Percentiles rank a stretch among this genome's conserved stretches.
Evolutionary conservation across 73 alveolate species (phyloP).

Genomic region (Halteria grandinella): DNA sequence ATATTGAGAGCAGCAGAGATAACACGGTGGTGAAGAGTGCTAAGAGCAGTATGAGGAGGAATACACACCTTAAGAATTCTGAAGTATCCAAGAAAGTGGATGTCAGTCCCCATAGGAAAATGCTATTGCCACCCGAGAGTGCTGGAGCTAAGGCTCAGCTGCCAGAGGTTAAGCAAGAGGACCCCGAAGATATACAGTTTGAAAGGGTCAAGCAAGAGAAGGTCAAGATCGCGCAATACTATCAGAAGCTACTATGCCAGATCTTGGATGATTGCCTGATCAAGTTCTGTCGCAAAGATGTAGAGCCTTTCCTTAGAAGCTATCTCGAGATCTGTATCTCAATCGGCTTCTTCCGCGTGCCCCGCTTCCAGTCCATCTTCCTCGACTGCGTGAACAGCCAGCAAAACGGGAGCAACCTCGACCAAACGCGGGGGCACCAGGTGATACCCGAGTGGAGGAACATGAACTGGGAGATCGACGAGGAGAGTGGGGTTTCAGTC

Average conservation of each 20-base stretch:
- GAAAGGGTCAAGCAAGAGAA: constrained; percentile 5
- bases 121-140: no score
- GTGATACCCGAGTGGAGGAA: constrained; percentile 58
- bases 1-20: no score
- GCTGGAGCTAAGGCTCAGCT: no score
- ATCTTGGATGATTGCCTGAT: constrained; percentile 46
- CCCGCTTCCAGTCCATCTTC: constrained; percentile 38
- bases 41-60: no score
- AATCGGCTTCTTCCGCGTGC: constrained; percentile 76
- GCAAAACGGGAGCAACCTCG: no score
- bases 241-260: constrained; percentile 9
- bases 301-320: constrained; percentile 73
- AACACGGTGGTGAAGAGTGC: no score
- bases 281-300: constrained; percentile 77
- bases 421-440: background rate
- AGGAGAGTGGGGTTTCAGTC: background rate
- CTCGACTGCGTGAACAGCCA: constrained; percentile 30
- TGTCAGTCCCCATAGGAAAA: no score
- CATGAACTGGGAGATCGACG: constrained; percentile 39
- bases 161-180: no score
- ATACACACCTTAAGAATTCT: no score
- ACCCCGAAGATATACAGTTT: no score
- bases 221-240: constrained; percentile 30
- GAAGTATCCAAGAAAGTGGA: no score
- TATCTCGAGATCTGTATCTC: constrained; percentile 74